Evolutionary conservation across 1,284 basidiomycete species (phyloP), one percentile per base, ranked within the genome.

Genomic region (Marasmius fiardii): DNA sequence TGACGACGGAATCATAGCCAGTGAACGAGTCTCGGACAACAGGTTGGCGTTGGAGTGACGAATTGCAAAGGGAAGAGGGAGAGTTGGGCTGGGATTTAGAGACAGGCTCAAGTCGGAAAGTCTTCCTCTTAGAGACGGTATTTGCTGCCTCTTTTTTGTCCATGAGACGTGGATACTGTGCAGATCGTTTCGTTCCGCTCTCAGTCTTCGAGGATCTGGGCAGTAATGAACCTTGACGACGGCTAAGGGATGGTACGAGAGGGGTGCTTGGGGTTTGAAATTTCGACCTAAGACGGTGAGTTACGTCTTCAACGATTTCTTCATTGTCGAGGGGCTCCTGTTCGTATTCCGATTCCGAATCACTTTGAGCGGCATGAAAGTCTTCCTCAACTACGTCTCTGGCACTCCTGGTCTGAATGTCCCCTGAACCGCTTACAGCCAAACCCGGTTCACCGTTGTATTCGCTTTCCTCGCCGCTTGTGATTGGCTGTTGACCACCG

Each of bases 341-440:
- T 14, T 39, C 37, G 12, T 6, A 4, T 16, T 39, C 37, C 18
- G 37, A 39, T 39, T 39, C 37, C 37, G 12, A 39, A 4, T 39
- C n/a, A n/a, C 37, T 39, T 14, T 10, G 10, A 31, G 5, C 47
- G 33, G 59, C 55, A 31, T 65, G 64, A 31, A 63, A 55, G n/a
- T 55, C 62, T 10, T 64, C 61, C 16, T 67, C 74, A 50, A 68
- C 66, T 41, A 68, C 70, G 1, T 65, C 67, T 23, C 55, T 62
- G 11, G 63, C 61, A 41, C 49, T 31, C 37, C 52, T 24, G 37
- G 14, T 11, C 5, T 53, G 52, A 14, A 69, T 55, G 18, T 71
- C 67, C 28, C 63, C 61, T 16, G 76, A 75, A 4, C 65, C 68
- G 43, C 71, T 72, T 47, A 76, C 67, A 2, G 75, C 74, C 18